Conservation (phyloP, 805 yeast genomes). For the Wickerhamomyces pijperi region DNA sequence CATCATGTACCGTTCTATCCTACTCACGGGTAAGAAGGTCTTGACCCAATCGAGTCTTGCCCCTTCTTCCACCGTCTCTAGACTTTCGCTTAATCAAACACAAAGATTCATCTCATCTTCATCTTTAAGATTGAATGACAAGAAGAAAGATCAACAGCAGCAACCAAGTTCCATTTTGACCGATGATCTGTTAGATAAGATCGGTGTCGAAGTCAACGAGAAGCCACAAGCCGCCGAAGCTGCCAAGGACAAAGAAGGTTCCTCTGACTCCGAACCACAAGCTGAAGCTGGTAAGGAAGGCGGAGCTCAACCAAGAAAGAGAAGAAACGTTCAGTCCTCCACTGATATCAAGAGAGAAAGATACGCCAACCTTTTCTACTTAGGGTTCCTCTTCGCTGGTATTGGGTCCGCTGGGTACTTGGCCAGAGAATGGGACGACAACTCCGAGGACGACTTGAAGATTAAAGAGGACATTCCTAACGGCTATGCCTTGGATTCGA, state of each 20-base stretch:
- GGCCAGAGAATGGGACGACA: conserved; percentile 76
- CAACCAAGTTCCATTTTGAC: conserved; percentile 46
- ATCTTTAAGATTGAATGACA: conserved; percentile 5
- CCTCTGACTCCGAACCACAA: too few species aligned
- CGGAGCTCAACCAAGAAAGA: conserved; percentile 16
- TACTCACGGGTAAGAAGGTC: not conserved
- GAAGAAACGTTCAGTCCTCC: conserved; percentile 55
- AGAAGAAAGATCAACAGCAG: conserved; percentile 12
- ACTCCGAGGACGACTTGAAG: conserved; percentile 49
- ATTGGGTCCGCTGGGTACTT: conserved; percentile 55
- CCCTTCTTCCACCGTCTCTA: not conserved
- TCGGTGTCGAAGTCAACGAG: conserved; percentile 61
- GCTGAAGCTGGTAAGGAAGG: conserved; percentile 7
- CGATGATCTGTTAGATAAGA: conserved; percentile 73
- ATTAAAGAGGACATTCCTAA: conserved; percentile 40
- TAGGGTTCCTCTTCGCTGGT: conserved; percentile 35
- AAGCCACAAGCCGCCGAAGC: conserved; percentile 8
- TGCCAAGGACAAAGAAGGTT: conserved; percentile 7
- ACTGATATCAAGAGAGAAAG: conserved; percentile 76
- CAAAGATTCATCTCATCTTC: conserved; percentile 13
- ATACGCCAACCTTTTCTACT: conserved; percentile 65
- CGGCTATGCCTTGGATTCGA: conserved; percentile 56
- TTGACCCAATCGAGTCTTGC: not conserved
- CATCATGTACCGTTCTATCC: not conserved
- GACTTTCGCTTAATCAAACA: not conserved